Evolutionary conservation across 1,284 basidiomycete genomes (phyloP).

Genomic region (Hymenochaete sp.): DNA sequence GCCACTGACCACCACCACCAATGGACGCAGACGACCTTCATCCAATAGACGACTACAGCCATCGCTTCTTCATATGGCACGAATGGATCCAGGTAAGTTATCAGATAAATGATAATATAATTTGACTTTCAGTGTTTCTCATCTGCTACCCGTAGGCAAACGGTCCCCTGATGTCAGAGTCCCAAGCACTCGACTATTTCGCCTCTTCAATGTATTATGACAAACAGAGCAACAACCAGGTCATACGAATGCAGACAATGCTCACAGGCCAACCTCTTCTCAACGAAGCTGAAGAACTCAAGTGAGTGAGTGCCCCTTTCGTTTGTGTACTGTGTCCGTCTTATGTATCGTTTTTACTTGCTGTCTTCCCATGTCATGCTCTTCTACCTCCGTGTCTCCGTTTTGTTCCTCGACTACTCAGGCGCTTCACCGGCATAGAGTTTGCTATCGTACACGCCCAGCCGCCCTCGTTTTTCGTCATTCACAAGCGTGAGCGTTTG

Average conservation of each 20-base stretch:
- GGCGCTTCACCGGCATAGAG: slow-evolving; percentile 76
- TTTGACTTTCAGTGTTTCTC: slow-evolving; percentile 1
- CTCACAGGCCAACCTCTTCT: slow-evolving; percentile 61
- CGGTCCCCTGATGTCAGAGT: slow-evolving; percentile 63
- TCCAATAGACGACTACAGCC: slow-evolving; percentile 68
- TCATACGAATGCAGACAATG: slow-evolving; percentile 82
- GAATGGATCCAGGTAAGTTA: slow-evolving; percentile 66
- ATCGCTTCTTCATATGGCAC: slow-evolving; percentile 79
- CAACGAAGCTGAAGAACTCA: slow-evolving; percentile 75
- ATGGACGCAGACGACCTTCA: slow-evolving; percentile 70
- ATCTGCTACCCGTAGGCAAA: slow-evolving; percentile 42
- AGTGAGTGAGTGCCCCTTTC: slow-evolving; percentile 35
- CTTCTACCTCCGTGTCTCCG: slow-evolving; percentile 8
- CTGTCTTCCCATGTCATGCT: no score
- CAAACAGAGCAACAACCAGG: slow-evolving; percentile 82
- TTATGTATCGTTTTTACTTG: no score
- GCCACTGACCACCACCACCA: neutral
- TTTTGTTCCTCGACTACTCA: slow-evolving; percentile 26
- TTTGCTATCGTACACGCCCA: slow-evolving; percentile 72
- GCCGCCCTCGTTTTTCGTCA: slow-evolving; percentile 73
- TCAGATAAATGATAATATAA: slow-evolving; percentile 4
- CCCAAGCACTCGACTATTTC: slow-evolving; percentile 83
- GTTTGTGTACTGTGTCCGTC: slow-evolving; percentile 12
- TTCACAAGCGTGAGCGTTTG: slow-evolving; percentile 75
- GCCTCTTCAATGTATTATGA: slow-evolving; percentile 83